These are phyloP conservation scores for Penicillium lagena DNA, from an alignment of 495 filamentous ascomycete genomes.

Conservation along the genomic window DNA sequence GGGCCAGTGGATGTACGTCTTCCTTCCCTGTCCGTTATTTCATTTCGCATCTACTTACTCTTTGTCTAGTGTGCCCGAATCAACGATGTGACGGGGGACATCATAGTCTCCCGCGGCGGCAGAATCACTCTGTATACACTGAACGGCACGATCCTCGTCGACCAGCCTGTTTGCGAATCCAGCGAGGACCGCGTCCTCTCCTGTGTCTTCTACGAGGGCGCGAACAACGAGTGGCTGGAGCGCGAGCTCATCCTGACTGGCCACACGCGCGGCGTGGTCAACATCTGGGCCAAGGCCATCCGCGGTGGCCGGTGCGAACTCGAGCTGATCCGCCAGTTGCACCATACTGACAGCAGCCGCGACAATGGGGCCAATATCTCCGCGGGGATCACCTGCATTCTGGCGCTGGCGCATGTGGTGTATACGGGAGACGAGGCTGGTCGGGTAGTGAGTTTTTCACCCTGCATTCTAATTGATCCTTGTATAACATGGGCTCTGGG, in stretches of 20 bases:
- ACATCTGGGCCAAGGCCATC: constrained; percentile 57
- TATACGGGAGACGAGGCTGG: constrained; percentile 94
- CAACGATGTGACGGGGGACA: constrained; percentile 83
- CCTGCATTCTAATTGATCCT: neutral
- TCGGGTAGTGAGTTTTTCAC: constrained; percentile 54
- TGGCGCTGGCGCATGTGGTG: constrained; percentile 74
- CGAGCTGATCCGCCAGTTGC: constrained; percentile 66
- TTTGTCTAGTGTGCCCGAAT: constrained; percentile 67
- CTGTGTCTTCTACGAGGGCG: constrained; percentile 91
- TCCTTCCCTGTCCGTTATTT: neutral
- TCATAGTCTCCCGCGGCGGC: constrained; percentile 73
- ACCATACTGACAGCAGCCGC: constrained; percentile 70
- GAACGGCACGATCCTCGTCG: constrained; percentile 75
- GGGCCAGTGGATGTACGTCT: constrained; percentile 44
- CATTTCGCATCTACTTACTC: constrained; percentile 8
- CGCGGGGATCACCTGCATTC: constrained; percentile 80
- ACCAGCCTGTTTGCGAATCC: constrained; percentile 69
- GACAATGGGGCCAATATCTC: constrained; percentile 71
- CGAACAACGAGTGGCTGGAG: constrained; percentile 88
- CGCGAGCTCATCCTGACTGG: constrained; percentile 83
- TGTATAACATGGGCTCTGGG: too few relatives aligned
- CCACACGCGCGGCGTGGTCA: constrained; percentile 76
- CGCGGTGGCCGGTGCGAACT: constrained; percentile 48
- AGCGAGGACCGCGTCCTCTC: constrained; percentile 67
- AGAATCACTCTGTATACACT: constrained; percentile 76